A percentile compares a stretch with the other conserved stretches of the same genome.
These are phyloP conservation scores for Globisporangium lucens DNA, from an alignment of 352 stramenopile species.

Conservation along the genomic window DNA sequence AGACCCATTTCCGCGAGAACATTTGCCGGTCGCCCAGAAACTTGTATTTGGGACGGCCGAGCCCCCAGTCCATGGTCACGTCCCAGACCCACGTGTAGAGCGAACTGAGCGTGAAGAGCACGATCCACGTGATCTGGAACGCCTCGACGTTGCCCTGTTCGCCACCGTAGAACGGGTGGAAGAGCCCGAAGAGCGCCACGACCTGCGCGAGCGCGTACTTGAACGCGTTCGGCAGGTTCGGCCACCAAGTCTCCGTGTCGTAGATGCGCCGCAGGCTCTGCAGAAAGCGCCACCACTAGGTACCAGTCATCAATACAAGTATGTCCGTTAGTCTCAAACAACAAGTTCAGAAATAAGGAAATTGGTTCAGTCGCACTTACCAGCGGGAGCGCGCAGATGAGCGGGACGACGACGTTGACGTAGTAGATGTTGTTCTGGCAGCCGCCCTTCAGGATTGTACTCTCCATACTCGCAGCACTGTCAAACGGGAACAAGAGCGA, in stretches of 20 bases:
- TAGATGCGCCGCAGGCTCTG: constrained; percentile 95
- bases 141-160: constrained; percentile 18
- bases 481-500: background rate
- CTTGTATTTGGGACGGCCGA: constrained; percentile 69
- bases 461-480: background rate
- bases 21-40: constrained; percentile 81
- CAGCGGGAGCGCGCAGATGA: constrained; percentile 93
- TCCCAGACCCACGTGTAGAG: constrained; percentile 85
- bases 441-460: constrained; percentile 9
- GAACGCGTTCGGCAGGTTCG: constrained; percentile 94
- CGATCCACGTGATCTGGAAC: constrained; percentile 72
- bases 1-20: constrained; percentile 79
- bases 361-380: constrained; percentile 14
- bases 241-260: constrained; percentile 94
- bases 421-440: constrained; percentile 89
- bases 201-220: constrained; percentile 93
- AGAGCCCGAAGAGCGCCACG: constrained; percentile 82
- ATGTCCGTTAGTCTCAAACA: background rate
- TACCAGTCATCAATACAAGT: background rate
- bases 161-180: constrained; percentile 70
- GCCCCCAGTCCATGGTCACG: constrained; percentile 86
- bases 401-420: constrained; percentile 92
- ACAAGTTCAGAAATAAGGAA: background rate
- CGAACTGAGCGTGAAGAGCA: constrained; percentile 79
- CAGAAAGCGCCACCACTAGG: constrained; percentile 93